Evolutionary conservation across 225 moss, liverwort and hornwort species (phyloP), one percentile per base, ranked within the genome.

Genomic region (Polytrichum formosum): DNA sequence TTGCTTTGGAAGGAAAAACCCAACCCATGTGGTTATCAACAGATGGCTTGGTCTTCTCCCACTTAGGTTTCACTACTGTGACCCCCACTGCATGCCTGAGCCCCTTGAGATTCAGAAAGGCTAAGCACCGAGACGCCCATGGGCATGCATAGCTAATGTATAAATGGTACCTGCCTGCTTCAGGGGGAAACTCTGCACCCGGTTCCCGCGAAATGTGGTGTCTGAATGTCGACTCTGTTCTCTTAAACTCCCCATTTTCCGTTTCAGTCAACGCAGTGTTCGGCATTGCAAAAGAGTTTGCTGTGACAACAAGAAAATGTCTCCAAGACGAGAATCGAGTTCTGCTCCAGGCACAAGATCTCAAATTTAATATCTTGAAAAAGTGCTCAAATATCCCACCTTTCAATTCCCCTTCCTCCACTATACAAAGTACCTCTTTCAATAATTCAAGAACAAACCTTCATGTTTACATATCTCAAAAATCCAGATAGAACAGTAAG

Each of bases 21-120:
- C 88, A 88, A 18, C 88, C 88, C 7, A 19, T 68, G 72, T 88
- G 88, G 1, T 88, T 82, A 69, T 88, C 88, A 21, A 77, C 76
- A 13, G 29, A 60, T 8, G 79, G 78, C 80, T 88, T 85, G 6
- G 88, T 88, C 33, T 69, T 70, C 18, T 75, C 79, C 88, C 88
- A 88, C 61, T 68, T 80, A 5, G 88, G 82, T 54, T 88, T 88
- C 67, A 72, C 71, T 2, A 67, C 82, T 0, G 85, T 74, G 17
- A 85, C 70, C n/a, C 79, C 79, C 19, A 85, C 55, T 19, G 75
- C 85, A 64, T 82, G 85, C 70, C 82, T 82, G 8, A 85, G 75
- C 5, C 85, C 85, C 72, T 85, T 82, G 0, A 85, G 79, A 72
- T 82, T 82, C 70, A 82, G 20, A 56, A 85, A 82, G 28, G 46